Conservation (phyloP, 139 green algal species). For the Astrephomene gubernaculifera region DNA sequence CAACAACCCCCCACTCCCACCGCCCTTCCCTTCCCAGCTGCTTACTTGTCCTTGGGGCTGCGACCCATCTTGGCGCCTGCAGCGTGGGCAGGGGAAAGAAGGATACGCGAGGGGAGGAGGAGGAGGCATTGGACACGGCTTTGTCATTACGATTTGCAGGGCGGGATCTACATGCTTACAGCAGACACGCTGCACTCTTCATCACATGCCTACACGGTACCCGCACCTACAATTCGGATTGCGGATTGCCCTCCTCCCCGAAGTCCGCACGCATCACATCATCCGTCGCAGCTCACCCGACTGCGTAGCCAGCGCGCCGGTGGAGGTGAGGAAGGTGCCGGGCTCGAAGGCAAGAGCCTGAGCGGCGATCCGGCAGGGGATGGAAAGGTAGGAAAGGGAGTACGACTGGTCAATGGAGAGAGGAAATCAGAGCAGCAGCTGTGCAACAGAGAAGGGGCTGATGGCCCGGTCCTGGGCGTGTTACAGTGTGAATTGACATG, state of each 20-base stretch:
- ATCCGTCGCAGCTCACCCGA: constrained; percentile 62
- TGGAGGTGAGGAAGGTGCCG: constrained; percentile 77
- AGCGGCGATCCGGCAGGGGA: not conserved
- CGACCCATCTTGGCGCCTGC: constrained; percentile 41
- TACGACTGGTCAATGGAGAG: not conserved
- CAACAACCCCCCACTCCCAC: not conserved
- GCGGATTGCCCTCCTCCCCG: no score
- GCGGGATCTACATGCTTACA: not conserved
- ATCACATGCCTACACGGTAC: no score
- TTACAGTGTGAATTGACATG: not conserved
- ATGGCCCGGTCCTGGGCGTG: not conserved
- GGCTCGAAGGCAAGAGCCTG: constrained; percentile 79
- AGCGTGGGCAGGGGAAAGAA: not conserved
- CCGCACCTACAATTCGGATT: no score
- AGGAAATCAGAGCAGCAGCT: not conserved
- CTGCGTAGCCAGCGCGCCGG: constrained; percentile 82
- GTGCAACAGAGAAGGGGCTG: not conserved
- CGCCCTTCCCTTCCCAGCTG: not conserved
- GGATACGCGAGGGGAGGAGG: not conserved
- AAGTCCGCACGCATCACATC: not conserved
- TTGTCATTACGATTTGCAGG: not conserved
- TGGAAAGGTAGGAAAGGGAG: not conserved
- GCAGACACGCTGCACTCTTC: not conserved
- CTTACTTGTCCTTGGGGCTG: constrained; percentile 44
- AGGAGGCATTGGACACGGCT: not conserved